phyloP scores from a whole-genome alignment of 306 rosid species.

The Fragaria ananassa region DNA sequence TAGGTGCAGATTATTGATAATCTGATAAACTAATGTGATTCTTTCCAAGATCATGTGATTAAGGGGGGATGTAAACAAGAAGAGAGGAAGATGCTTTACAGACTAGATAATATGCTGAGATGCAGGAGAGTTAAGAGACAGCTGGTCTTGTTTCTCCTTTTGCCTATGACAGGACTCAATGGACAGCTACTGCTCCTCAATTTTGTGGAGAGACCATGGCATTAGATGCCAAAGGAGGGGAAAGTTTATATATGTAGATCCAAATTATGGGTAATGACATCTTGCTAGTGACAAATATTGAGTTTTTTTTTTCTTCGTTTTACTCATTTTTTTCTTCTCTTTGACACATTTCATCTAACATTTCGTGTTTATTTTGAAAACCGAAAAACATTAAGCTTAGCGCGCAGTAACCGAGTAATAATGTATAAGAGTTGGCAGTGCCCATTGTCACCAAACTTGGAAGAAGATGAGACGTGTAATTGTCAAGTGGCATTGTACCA shows the following conservation, averaged over 20 bases:
- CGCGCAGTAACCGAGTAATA: no score
- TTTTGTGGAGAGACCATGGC: neutral
- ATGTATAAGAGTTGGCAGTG: no score
- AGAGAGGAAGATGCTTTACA: neutral
- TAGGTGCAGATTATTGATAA: neutral
- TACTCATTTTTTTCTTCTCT: no score
- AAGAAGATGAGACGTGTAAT: no score
- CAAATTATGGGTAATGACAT: neutral
- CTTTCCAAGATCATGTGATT: conserved; percentile 5
- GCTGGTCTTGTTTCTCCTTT: neutral
- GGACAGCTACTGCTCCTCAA: neutral
- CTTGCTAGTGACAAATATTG: no score
- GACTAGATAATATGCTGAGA: neutral
- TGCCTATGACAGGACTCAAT: neutral
- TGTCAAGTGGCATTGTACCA: neutral
- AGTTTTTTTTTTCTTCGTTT: neutral
- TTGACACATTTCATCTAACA: neutral
- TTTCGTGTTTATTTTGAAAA: neutral
- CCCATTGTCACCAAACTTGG: no score
- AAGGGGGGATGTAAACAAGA: neutral
- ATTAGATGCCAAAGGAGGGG: conserved; percentile 4
- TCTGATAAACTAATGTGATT: neutral
- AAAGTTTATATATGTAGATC: neutral
- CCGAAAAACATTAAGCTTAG: neutral
- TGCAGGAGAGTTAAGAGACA: conserved; percentile 12